Percentiles rank a stretch among this genome's conserved stretches.
Evolutionary conservation across 2,329 filamentous ascomycete species (phyloP).

Genomic region (Coniochaeta sp.): DNA sequence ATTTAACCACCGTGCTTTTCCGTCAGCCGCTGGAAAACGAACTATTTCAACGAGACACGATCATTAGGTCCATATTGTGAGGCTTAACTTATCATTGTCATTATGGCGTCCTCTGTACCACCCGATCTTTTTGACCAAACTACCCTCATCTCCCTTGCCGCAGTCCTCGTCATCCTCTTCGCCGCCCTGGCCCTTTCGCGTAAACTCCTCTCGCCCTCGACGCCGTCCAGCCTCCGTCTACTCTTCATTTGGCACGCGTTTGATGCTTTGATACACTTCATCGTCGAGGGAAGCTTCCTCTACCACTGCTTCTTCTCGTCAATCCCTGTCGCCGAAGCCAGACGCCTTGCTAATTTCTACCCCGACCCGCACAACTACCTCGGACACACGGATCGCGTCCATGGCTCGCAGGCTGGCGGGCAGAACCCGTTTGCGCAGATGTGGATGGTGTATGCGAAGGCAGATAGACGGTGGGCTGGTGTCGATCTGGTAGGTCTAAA

Average conservation of each 20-base stretch:
- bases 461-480: slow-evolving; percentile 56
- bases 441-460: slow-evolving; percentile 63
- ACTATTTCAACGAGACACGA: too few species aligned
- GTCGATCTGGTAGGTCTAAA: slow-evolving; percentile 43
- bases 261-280: slow-evolving; percentile 83
- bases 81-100: neutral
- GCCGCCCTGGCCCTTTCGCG: slow-evolving; percentile 42
- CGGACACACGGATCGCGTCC: slow-evolving; percentile 38
- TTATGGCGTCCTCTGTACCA: slow-evolving; percentile 27
- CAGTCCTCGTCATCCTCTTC: slow-evolving; percentile 43
- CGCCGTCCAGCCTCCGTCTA: slow-evolving; percentile 54
- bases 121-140: slow-evolving; percentile 52
- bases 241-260: slow-evolving; percentile 95
- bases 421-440: slow-evolving; percentile 47
- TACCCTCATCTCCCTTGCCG: slow-evolving; percentile 50
- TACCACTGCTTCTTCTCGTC: slow-evolving; percentile 85
- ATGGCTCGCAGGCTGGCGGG: slow-evolving; percentile 50
- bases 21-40: neutral
- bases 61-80: neutral
- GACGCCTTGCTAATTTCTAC: slow-evolving; percentile 29
- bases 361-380: slow-evolving; percentile 44
- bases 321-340: slow-evolving; percentile 23
- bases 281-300: slow-evolving; percentile 85
- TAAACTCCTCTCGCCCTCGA: slow-evolving; percentile 35
- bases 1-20: neutral